Percentiles rank a stretch among this genome's conserved stretches.
Evolutionary conservation across 163 green algal species (phyloP).

Genomic region (Prototheca wickerhamii): DNA sequence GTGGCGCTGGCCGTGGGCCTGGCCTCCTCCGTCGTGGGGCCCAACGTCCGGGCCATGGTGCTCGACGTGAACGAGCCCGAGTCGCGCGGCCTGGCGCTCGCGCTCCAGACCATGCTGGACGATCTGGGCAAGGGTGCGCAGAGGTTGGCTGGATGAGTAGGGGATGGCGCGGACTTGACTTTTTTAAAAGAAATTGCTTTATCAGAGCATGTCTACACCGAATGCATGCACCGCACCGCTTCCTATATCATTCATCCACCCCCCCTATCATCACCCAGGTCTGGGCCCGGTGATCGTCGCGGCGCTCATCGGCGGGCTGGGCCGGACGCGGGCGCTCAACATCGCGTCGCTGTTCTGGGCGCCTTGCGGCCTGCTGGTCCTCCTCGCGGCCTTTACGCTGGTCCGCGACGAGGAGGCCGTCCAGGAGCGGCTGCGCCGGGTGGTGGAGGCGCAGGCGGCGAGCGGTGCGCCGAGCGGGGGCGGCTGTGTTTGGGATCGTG

Average conservation of each 20-base stretch:
- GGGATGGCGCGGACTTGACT: not conserved
- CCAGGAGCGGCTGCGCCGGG: constrained; percentile 30
- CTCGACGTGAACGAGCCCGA: constrained; percentile 84
- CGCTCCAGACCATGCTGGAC: constrained; percentile 67
- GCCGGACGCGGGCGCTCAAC: constrained; percentile 61
- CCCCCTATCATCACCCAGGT: not conserved
- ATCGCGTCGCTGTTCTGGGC: constrained; percentile 53
- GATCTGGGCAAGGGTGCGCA: constrained; percentile 68
- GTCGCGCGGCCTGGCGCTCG: constrained; percentile 64
- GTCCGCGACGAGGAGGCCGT: constrained; percentile 56
- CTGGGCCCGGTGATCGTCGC: constrained; percentile 64
- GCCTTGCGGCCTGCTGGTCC: constrained; percentile 53
- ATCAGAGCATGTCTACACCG: not conserved
- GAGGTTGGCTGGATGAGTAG: not conserved
- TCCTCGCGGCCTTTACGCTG: constrained; percentile 29
- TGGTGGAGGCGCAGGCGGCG: not conserved
- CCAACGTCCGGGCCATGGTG: constrained; percentile 53
- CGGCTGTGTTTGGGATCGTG: not conserved
- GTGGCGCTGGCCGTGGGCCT: not conserved
- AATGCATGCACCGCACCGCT: not conserved
- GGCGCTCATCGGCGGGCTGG: constrained; percentile 47
- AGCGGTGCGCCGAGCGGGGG: too few relatives aligned
- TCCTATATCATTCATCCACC: not conserved
- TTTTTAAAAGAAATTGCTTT: not conserved
- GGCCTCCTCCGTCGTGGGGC: constrained; percentile 16